Base-by-base conservation (phyloP, 371 early-diverging fungal genomes). In the Thermomucor indicae-seudaticae region DNA sequence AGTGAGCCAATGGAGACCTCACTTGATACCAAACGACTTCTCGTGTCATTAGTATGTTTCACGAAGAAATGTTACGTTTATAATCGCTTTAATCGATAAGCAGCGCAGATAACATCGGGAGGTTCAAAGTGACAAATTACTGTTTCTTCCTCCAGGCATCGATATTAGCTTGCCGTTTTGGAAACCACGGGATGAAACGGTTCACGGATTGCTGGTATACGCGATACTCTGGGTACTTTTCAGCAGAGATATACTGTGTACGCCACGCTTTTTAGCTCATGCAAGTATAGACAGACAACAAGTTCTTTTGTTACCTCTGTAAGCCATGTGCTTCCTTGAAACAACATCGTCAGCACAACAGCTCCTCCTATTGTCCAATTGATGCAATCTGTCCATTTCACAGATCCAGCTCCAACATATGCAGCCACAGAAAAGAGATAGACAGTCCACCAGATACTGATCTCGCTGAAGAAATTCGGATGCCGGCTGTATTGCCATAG, bases 401-500 rank as follows among this genome's bases (percentile, higher is more conserved):
- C 25, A 25, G 37, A 6, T 12, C 16, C 40, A 12, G 35, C 53
- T 28, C 61, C 51, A 25, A 56, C 58, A 5, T 59, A 39, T 11
- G 83, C 70, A 2, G 73, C 64, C 3, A 86, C 65, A 3, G 84
- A 80, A 51, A 83, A 91, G 20, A 84, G 41, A 31, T 84, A 82
- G 19, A 91, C 49, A 4, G 65, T 52, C 67, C 78, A 75, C 88
- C 89, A 90, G 45, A 84, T 70, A 11, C 63, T 49, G 49, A 80
- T 75, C 55, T 94, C 94, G 51, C 82, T 83, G 57, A 89, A 83
- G 61, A 88, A 89, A 65, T 93, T 93, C 43, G 92, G 88, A 55
- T 95, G 95, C 11, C 90, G 70, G 56, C 85, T 83, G 57, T 74
- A 89, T 22, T 72, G 58, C 64, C 83, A 95, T 47, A 93, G 54